Evolutionary conservation across 179 eudicot genomes (phyloP).

Genomic region (Vitellaria paradoxa): DNA sequence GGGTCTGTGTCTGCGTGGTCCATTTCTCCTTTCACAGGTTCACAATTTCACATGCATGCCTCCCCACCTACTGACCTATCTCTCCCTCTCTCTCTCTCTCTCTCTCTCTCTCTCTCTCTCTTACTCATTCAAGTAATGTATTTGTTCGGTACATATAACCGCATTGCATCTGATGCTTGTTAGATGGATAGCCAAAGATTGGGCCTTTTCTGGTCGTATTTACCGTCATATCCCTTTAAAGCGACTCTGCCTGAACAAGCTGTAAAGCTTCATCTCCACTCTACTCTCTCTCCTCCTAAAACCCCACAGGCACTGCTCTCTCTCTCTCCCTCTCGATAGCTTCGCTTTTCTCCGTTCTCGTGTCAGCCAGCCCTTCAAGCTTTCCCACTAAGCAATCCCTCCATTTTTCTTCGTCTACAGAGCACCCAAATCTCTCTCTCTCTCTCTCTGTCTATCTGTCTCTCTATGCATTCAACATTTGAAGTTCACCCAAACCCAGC

Average conservation of each 20-base stretch:
- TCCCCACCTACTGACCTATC: too few species aligned
- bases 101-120: conserved; percentile 12
- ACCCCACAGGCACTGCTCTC: neutral
- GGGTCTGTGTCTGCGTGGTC: too few species aligned
- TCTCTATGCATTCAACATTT: conserved; percentile 2
- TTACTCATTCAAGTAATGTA: too few species aligned
- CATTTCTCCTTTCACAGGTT: too few species aligned
- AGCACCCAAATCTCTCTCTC: neutral
- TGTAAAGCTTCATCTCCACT: neutral
- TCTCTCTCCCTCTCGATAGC: conserved; percentile 2
- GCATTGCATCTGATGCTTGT: too few species aligned
- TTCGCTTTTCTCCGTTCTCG: conserved; percentile 10
- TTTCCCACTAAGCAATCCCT: conserved; percentile 11
- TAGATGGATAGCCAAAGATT: too few species aligned
- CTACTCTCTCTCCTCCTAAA: neutral
- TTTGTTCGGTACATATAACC: too few species aligned
- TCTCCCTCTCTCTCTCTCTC: conserved; percentile 10
- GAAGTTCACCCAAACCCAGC: neutral
- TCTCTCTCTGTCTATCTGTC: neutral
- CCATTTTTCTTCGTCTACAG: neutral
- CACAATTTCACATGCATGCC: too few species aligned
- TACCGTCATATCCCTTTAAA: too few species aligned
- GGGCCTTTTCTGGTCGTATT: too few species aligned
- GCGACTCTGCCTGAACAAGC: too few species aligned
- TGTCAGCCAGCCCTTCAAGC: neutral